Base-by-base conservation (phyloP, 352 stramenopile genomes). In the Phytophthora ramorum region DNA sequence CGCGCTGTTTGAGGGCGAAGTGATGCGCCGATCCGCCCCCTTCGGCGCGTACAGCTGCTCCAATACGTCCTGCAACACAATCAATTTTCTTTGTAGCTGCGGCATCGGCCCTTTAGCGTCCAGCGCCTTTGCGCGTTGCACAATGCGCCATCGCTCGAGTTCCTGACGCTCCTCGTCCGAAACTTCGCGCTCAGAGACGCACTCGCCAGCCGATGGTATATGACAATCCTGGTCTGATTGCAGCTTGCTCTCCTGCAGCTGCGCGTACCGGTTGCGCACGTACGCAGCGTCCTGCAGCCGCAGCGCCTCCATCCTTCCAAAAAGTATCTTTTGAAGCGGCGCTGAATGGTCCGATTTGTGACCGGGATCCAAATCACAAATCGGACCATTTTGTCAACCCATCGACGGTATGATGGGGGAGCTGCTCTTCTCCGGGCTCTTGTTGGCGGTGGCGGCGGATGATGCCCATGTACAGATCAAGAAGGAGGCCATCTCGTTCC, bases 401-500 rank as follows among this genome's bases (percentile, higher is more conserved):
- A 47, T 57, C 46, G 28, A 62, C 20, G 37, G 16, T 47, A 70
- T 71, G 54, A 19, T 28, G 35, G 35, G n/a, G 34, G 67, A 79
- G 28, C 54, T 92, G 63, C 76, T 95, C 40, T 95, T 90, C 53
- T 83, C 79, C 6, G 85, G 85, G 10, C 76, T 71, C 3, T 58
- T 95, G 44, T 75, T 95, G 66, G 83, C 71, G 45, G 63, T 91
- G 56, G 76, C 73, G 46, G 56, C 66, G 10, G 60, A 75, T 14
- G 71, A 71, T 13, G 45, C 45, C 14, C 67, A 81, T 38, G 76
- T 93, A 50, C 81, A 93, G 66, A 84, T 93, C 45, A 66, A 95
- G 54, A 79, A 86, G 49, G 78, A 89, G 10, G 76, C 87, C 16
- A 84, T 93, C 12, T 81, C 71, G 6, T 93, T 93, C 58, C 71